A percentile compares a stretch with the other conserved stretches of the same genome.
phyloP scores from a whole-genome alignment of 495 filamentous ascomycete genomes.

The Oidiodendron maius region DNA sequence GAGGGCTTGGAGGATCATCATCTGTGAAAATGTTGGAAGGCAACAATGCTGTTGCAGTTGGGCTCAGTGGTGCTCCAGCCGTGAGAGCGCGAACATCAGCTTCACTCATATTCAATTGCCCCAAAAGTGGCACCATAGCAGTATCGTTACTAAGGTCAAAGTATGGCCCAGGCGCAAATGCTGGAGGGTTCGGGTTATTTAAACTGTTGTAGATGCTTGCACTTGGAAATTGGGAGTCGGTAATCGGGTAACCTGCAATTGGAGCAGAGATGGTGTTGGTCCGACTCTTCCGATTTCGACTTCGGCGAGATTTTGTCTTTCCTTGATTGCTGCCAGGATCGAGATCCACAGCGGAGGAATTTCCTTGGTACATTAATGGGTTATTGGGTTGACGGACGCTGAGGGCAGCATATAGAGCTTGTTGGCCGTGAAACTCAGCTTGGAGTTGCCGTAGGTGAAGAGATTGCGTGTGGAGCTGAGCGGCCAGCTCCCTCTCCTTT shows the following conservation, averaged over 20 bases:
- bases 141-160: constrained; percentile 39
- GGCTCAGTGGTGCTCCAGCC: constrained; percentile 69
- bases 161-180: constrained; percentile 46
- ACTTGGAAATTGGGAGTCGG: constrained; percentile 18
- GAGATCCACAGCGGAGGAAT: constrained; percentile 41
- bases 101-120: constrained; percentile 32
- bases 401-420: constrained; percentile 1
- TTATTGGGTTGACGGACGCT: constrained; percentile 16
- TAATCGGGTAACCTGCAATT: constrained; percentile 15
- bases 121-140: constrained; percentile 21
- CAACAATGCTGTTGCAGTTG: constrained; percentile 69
- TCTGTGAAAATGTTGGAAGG: constrained; percentile 76
- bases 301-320: constrained; percentile 44
- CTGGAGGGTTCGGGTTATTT: constrained; percentile 36
- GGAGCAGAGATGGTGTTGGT: constrained; percentile 35
- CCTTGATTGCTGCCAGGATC: constrained; percentile 29
- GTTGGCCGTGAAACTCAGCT: constrained; percentile 5
- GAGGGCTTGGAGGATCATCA: constrained; percentile 53
- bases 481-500: constrained; percentile 11
- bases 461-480: constrained; percentile 4
- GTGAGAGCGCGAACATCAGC: constrained; percentile 38
- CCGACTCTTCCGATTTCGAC: constrained; percentile 50
- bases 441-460: constrained; percentile 7
- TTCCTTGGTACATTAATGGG: constrained; percentile 31
- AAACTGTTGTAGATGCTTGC: constrained; percentile 20